A percentile compares a stretch with the other conserved stretches of the same genome.
Conservation (phyloP, 345 rosid genomes). For the Pistacia atlantica region DNA sequence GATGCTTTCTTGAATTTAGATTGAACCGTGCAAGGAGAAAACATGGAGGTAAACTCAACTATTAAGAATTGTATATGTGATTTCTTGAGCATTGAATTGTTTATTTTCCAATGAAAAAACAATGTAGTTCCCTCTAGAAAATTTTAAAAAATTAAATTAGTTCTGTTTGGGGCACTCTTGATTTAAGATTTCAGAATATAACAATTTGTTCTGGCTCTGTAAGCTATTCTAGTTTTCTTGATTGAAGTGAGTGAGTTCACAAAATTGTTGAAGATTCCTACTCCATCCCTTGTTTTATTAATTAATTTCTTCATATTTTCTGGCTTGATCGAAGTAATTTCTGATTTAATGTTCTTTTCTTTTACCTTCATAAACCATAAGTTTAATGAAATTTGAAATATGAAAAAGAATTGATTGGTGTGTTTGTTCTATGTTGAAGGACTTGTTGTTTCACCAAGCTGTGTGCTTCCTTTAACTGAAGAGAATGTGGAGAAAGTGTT, state of each 20-base stretch:
- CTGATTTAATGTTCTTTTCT: background rate
- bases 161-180: no score
- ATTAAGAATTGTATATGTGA: background rate
- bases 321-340: slow-evolving; percentile 9
- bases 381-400: background rate
- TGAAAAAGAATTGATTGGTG: slow-evolving; percentile 1
- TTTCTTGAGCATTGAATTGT: no score
- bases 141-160: no score
- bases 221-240: no score
- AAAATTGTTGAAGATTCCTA: no score
- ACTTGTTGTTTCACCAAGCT: slow-evolving; percentile 54
- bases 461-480: slow-evolving; percentile 79
- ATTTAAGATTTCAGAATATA: no score
- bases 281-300: no score
- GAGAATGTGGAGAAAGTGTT: slow-evolving; percentile 90
- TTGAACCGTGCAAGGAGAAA: slow-evolving; percentile 30
- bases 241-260: no score
- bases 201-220: no score
- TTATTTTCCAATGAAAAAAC: no score
- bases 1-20: slow-evolving; percentile 24
- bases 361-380: background rate
- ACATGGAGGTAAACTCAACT: slow-evolving; percentile 34
- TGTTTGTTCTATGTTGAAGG: slow-evolving; percentile 32
- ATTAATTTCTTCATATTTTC: no score
- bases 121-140: no score